Conservation (phyloP, 1,284 basidiomycete species). For the Leccinum fallax region DNA sequence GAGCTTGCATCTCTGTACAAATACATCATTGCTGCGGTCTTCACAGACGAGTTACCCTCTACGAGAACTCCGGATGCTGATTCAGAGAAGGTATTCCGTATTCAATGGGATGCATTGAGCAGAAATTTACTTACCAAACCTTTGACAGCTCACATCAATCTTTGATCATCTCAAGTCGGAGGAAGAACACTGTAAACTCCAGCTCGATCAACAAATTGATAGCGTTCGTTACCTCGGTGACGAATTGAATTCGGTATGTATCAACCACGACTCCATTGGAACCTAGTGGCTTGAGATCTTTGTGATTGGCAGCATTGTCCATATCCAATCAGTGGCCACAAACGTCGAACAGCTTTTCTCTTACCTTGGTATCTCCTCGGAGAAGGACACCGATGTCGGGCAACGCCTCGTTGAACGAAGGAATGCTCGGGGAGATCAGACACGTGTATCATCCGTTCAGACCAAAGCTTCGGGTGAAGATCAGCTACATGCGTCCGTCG, state of each 20-base stretch:
- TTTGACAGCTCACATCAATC: slow-evolving; percentile 41
- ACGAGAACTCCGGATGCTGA: slow-evolving; percentile 6
- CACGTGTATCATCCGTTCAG: slow-evolving; percentile 27
- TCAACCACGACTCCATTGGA: neutral
- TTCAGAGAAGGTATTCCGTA: slow-evolving; percentile 27
- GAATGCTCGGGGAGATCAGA: slow-evolving; percentile 31
- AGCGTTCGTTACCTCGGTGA: slow-evolving; percentile 68
- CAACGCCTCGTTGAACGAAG: slow-evolving; percentile 7
- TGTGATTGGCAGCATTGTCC: slow-evolving; percentile 69
- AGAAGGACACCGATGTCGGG: slow-evolving; percentile 12
- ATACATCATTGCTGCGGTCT: neutral
- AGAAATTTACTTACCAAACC: neutral
- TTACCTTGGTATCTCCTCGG: slow-evolving; percentile 40
- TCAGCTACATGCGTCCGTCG: slow-evolving; percentile 27
- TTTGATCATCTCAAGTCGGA: slow-evolving; percentile 48
- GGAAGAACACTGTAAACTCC: slow-evolving; percentile 46
- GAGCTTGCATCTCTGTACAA: slow-evolving; percentile 29
- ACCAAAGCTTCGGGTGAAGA: slow-evolving; percentile 24
- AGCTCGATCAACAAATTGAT: slow-evolving; percentile 65
- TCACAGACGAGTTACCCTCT: slow-evolving; percentile 2
- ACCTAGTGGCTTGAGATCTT: slow-evolving; percentile 81
- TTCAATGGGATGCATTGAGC: neutral
- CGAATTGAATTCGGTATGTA: slow-evolving; percentile 65
- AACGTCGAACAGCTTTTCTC: slow-evolving; percentile 63
- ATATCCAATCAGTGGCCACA: slow-evolving; percentile 64